Conservation (phyloP, 2,329 filamentous ascomycete genomes). For the Talaromyces sp. region DNA sequence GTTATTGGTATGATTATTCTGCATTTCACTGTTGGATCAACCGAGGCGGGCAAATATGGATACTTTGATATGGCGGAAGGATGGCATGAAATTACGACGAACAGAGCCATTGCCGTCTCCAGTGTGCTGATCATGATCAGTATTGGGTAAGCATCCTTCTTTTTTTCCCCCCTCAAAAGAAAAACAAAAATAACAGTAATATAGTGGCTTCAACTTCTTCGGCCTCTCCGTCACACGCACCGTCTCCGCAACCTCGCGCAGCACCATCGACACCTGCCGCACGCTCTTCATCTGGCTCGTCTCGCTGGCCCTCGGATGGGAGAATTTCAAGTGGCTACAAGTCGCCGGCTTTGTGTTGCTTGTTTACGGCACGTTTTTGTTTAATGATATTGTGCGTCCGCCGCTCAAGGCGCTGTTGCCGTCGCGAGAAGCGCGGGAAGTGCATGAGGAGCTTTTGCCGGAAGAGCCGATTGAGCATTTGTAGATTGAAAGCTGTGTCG, state of each 20-base stretch:
- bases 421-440: conserved; percentile 17
- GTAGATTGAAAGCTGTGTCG: conserved; percentile 15
- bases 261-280: conserved; percentile 90
- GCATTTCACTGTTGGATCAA: conserved; percentile 70
- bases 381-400: conserved; percentile 87
- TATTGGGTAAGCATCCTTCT: conserved; percentile 64
- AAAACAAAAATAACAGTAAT: too few species aligned
- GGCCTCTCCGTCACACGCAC: conserved; percentile 84
- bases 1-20: conserved; percentile 71
- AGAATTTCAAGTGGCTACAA: conserved; percentile 96
- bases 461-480: conserved; percentile 79
- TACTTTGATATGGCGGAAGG: conserved; percentile 90
- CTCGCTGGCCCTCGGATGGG: conserved; percentile 88
- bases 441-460: conserved; percentile 55
- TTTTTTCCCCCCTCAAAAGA: too few species aligned
- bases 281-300: conserved; percentile 98
- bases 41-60: conserved; percentile 66
- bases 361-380: conserved; percentile 94
- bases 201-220: conserved; percentile 96
- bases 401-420: conserved; percentile 65
- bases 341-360: conserved; percentile 80
- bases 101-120: conserved; percentile 65
- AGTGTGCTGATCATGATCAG: conserved; percentile 94
- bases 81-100: conserved; percentile 69
- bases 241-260: conserved; percentile 87